Conservation (phyloP, 306 rosid species). For the Cicer arietinum region DNA sequence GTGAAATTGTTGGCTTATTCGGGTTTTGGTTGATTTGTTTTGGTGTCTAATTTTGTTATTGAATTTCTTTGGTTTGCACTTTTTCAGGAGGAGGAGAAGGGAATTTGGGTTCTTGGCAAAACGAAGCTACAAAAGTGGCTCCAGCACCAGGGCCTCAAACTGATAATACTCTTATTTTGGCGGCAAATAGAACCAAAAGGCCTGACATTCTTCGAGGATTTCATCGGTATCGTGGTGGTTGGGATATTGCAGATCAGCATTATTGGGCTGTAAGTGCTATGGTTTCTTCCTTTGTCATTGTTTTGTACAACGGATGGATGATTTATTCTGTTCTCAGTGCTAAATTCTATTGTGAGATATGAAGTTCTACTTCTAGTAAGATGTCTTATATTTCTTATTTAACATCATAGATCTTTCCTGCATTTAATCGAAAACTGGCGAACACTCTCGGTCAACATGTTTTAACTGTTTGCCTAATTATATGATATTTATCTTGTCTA, state of each 20-base stretch:
- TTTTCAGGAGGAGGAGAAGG: conserved; percentile 66
- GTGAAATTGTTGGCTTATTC: not conserved
- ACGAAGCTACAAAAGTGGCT: conserved; percentile 57
- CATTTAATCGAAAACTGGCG: conserved; percentile 7
- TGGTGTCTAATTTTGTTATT: conserved; percentile 23
- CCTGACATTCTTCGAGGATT: conserved; percentile 81
- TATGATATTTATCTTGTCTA: no score
- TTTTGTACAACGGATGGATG: conserved; percentile 38
- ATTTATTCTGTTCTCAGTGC: conserved; percentile 29
- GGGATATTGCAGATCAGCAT: conserved; percentile 81
- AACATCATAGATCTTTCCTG: not conserved
- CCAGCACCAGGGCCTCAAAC: conserved; percentile 69
- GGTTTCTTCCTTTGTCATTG: conserved; percentile 13
- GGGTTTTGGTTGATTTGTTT: conserved; percentile 3
- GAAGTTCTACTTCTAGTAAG: conserved; percentile 4
- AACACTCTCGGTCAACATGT: no score
- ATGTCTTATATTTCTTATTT: not conserved
- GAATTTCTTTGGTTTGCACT: not conserved
- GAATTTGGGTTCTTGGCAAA: conserved; percentile 82
- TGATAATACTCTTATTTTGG: conserved; percentile 69
- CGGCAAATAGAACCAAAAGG: conserved; percentile 80
- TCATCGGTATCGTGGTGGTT: conserved; percentile 73
- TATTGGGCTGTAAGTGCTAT: conserved; percentile 92
- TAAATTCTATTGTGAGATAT: conserved; percentile 21
- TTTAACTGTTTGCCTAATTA: not conserved